These are phyloP conservation scores for Auricularia auricula-judae DNA, from an alignment of 768 basidiomycete species.

Conservation along the genomic window DNA sequence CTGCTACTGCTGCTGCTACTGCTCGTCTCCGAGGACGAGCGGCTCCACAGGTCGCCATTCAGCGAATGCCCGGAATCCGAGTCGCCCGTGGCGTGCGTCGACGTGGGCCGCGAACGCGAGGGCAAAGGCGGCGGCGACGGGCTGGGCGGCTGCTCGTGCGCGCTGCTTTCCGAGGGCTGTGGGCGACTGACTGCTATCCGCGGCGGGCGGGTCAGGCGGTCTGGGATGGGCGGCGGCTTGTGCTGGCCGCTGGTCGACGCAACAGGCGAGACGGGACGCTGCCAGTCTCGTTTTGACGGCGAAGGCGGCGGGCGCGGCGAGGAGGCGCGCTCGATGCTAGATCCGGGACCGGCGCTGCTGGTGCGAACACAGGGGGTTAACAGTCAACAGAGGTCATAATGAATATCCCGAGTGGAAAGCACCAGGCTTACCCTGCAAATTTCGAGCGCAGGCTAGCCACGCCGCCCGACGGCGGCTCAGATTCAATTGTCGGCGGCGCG, in stretches of 20 bases:
- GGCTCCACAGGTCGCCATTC: slow-evolving; percentile 9
- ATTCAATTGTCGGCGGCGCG: neutral
- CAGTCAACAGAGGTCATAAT: neutral
- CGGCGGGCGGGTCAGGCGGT: slow-evolving; percentile 1
- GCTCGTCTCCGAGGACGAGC: slow-evolving; percentile 4
- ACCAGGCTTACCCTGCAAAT: slow-evolving; percentile 34
- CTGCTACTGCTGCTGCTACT: slow-evolving; percentile 2
- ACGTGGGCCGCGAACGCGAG: neutral
- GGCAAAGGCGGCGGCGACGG: neutral
- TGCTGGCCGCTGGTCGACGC: neutral
- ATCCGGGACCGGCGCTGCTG: no score
- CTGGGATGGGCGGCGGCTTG: neutral
- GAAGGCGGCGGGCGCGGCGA: neutral
- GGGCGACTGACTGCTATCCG: neutral
- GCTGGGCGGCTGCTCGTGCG: neutral
- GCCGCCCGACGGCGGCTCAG: slow-evolving; percentile 11
- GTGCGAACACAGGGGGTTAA: no score
- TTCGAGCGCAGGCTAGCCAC: slow-evolving; percentile 34
- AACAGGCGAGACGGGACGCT: neutral
- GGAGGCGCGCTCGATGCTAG: neutral
- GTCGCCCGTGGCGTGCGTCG: neutral
- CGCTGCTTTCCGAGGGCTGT: neutral
- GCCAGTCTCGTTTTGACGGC: neutral
- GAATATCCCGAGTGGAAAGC: neutral
- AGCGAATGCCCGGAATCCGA: slow-evolving; percentile 12